Base-by-base conservation (phyloP, 2,329 filamentous ascomycete species). In the Lecanicillium sp. region DNA sequence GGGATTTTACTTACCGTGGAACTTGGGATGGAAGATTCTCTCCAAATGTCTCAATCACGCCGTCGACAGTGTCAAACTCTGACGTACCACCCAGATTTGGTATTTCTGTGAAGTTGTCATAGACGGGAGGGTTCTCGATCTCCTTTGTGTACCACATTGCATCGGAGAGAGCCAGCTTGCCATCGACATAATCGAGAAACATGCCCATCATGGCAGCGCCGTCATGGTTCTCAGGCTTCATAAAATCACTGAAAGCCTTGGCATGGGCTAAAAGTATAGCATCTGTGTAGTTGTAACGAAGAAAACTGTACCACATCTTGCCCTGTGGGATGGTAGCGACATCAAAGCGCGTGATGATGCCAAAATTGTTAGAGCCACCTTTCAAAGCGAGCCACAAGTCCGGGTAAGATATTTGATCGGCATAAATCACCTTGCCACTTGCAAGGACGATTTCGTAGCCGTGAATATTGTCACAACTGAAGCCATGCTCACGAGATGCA, bases 341-440 rank as follows among this genome's bases (percentile, higher is more conserved):
- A 22, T 59, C 54, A 38, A 60, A 58, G 5, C 49, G 44, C 2
- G 64, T 60, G 2, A 62, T 55, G 39, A 65, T 56, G 27, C 66
- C 67, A 32, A 69, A 65, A 45, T 73, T 73, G 42, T 56, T 64
- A 14, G 59, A 57, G 12, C 70, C 70, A 4, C 70, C 71, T 41
- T 68, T 65, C 3, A 71, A 53, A 2, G 67, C 68, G 45, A 57
- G 60, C 47, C 58, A 73, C 1, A 74, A 58, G 43, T 73, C 67
- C 0, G 46, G 27, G 35, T 70, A 56, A 2, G 52, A 33, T 0
- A 45, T 37, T 1, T 41, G 41, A 28, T 58, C 66, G 12, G 62
- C 67, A 11, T 62, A 59, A 12, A 68, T 49, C 27, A 73, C 56
- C 2, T 43, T 38, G 2, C 69, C 68, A 32, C 59, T 48, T 0